phyloP scores from a whole-genome alignment of 768 basidiomycete genomes.

The Auricularia sp. region DNA sequence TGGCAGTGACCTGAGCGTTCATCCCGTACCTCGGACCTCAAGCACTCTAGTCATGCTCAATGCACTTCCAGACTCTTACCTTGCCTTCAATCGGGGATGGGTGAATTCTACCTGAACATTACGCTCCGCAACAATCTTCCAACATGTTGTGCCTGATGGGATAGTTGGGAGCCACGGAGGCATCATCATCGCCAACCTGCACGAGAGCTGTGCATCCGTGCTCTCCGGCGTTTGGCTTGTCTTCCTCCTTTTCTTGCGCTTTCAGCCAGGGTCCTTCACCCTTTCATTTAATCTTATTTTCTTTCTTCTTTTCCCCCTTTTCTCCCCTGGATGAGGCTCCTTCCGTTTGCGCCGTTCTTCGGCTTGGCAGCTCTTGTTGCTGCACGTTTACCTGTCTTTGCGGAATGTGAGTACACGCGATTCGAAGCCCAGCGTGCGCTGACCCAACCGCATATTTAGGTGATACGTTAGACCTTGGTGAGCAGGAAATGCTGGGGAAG shows the following conservation, averaged over 20 bases:
- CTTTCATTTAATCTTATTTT: neutral
- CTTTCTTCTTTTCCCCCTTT: neutral
- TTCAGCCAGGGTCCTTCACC: neutral
- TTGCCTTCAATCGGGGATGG: no score
- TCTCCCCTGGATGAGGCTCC: neutral
- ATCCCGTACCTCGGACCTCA: no score
- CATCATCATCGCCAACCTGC: no score
- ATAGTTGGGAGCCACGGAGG: no score
- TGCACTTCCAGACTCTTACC: no score
- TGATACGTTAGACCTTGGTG: neutral
- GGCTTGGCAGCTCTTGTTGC: neutral
- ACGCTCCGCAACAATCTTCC: no score
- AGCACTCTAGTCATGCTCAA: no score
- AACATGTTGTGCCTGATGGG: no score
- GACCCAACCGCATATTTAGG: neutral
- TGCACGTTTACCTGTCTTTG: neutral
- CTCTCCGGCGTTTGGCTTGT: neutral
- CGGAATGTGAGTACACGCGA: neutral
- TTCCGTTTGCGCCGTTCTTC: neutral
- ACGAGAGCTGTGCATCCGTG: no score
- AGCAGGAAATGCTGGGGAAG: neutral
- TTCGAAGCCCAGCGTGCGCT: neutral
- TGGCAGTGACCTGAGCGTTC: no score
- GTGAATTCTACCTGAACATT: no score
- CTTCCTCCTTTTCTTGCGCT: neutral